These are phyloP conservation scores for Panicum miliaceum DNA, from an alignment of 176 grass and related monocot genomes.

Conservation along the genomic window DNA sequence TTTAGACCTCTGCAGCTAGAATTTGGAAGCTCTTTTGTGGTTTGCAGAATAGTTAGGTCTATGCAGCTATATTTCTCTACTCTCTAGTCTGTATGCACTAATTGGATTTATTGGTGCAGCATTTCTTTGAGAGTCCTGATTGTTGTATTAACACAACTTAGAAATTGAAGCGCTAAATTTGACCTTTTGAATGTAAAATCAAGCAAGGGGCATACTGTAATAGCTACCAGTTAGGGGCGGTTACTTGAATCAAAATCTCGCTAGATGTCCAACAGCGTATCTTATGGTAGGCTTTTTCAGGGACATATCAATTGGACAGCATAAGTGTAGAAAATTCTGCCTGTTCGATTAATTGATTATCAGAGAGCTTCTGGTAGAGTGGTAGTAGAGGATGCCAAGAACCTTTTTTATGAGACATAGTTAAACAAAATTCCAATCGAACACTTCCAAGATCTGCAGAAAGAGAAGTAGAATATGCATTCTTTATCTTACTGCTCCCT, in stretches of 20 bases:
- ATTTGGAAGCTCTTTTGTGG: not conserved
- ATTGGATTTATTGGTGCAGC: not conserved
- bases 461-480: constrained; percentile 9
- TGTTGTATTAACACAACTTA: not conserved
- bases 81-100: not conserved
- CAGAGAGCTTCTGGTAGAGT: not conserved
- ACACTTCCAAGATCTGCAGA: constrained; percentile 13
- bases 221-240: not conserved
- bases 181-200: constrained; percentile 2
- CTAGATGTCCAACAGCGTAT: constrained; percentile 8
- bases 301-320: not conserved
- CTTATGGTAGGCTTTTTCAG: not conserved
- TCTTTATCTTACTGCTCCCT: constrained; percentile 24
- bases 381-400: not conserved
- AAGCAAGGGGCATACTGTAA: constrained; percentile 10
- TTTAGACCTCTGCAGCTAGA: not conserved
- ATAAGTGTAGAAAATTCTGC: constrained; percentile 3
- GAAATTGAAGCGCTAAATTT: not conserved
- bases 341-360: not conserved
- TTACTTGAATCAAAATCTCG: not conserved
- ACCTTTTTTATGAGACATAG: not conserved
- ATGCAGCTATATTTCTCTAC: not conserved
- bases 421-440: not conserved
- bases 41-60: not conserved
- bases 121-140: not conserved